Conservation (phyloP, 2,329 filamentous ascomycete genomes). For the Zymoseptoria pseudotritici region DNA sequence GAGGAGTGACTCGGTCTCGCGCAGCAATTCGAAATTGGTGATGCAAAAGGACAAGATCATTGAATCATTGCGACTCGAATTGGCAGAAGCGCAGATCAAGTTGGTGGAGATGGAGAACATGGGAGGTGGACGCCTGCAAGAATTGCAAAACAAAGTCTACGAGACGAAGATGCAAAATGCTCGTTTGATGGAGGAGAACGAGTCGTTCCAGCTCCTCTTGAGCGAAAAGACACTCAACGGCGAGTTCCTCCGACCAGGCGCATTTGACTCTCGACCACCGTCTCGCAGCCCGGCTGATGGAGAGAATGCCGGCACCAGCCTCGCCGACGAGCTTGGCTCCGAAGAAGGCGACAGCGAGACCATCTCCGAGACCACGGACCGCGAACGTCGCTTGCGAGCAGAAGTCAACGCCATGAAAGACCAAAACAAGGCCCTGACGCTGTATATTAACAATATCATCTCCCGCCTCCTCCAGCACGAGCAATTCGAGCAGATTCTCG, state of each 20-base stretch:
- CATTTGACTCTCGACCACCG: constrained; percentile 48
- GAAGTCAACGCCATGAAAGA: constrained; percentile 78
- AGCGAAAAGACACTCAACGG: constrained; percentile 94
- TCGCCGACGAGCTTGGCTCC: constrained; percentile 84
- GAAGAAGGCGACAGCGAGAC: constrained; percentile 53
- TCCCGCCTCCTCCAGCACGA: constrained; percentile 88
- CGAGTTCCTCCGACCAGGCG: constrained; percentile 52
- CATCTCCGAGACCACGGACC: constrained; percentile 18
- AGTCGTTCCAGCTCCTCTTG: constrained; percentile 91
- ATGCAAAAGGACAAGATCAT: constrained; percentile 96
- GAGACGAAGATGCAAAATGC: constrained; percentile 95
- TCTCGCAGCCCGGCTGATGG: constrained; percentile 27
- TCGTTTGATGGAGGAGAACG: constrained; percentile 94
- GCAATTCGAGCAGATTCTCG: constrained; percentile 88
- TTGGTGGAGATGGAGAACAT: constrained; percentile 89
- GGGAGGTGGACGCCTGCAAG: constrained; percentile 76
- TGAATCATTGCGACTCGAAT: constrained; percentile 80
- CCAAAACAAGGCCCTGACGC: constrained; percentile 90
- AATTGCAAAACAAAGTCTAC: constrained; percentile 83
- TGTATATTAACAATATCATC: constrained; percentile 99
- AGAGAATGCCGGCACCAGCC: constrained; percentile 45
- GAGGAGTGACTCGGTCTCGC: constrained; percentile 65
- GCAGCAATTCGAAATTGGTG: constrained; percentile 73
- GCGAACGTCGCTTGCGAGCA: constrained; percentile 54
- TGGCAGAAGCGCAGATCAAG: constrained; percentile 93